Base-by-base conservation (phyloP, 1,284 basidiomycete species). In the Sporisorium sorghi region DNA sequence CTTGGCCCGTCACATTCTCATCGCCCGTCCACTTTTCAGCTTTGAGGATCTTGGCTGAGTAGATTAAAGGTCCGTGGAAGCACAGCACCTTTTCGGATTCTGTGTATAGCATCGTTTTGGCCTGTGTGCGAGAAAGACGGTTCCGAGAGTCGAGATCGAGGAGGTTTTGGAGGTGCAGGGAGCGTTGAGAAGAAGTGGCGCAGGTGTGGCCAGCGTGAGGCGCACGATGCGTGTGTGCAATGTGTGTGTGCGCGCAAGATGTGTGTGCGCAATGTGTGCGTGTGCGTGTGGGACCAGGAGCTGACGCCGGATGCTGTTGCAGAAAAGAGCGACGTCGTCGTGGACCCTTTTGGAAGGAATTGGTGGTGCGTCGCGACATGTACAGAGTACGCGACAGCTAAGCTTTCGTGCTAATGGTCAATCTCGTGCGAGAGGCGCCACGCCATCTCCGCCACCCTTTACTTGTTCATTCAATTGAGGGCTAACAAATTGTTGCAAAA, bases 1-100 rank as follows among this genome's bases (percentile, higher is more conserved):
- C 86, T 6, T 87, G 85, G 3, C 91, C 91, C 0, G 58, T 59
- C 43, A 89, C 87, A 8, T 91, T 90, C 57, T 89, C 90, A 4
- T 88, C 86, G 77, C 91, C 91, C 60, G 91, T 90, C 87, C 90
- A 92, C 52, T 88, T 89, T 80, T 93, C 90, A 1, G 89, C 87
- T 83, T 95, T 92, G 72, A 97, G 89, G 15, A 99, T 88, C 88
- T 97, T 97, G 33, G 94, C 95, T 85, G 95, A 92, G 85, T 98
- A 98, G 67, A 98, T 90, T 42, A 97, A 88, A 4, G 93, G 93
- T 0, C 94, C 94, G 83, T 98, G 95, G 85, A 92, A 97, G 86
- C 94, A 97, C 12, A 97, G 87, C 6, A 94, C 92, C 77, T 90
- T 90, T 85, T 97, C 94, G 82, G 91, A 90, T 32, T 85, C 85